Conservation (phyloP, 805 yeast species). For the Metschnikowia drakensbergensis region DNA sequence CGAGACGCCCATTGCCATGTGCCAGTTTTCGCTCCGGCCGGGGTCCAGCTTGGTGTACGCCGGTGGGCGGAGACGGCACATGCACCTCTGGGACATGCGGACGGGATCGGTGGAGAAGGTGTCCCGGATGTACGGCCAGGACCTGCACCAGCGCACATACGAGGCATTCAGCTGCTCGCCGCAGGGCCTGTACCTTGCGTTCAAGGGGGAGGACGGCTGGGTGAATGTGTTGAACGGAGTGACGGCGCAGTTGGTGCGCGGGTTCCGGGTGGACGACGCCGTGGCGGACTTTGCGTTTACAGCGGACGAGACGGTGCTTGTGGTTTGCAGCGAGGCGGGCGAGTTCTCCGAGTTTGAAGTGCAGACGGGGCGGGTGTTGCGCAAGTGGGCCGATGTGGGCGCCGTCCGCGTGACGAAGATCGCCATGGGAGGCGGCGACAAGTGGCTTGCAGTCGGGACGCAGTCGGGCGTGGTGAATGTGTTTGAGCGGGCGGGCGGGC, state of each 20-base stretch:
- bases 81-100: slow-evolving; percentile 85
- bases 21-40: slow-evolving; percentile 51
- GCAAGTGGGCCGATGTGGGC: slow-evolving; percentile 81
- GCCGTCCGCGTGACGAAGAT: slow-evolving; percentile 81
- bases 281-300: slow-evolving; percentile 77
- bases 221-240: slow-evolving; percentile 70
- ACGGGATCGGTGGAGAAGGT: slow-evolving; percentile 77
- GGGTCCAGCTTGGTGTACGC: slow-evolving; percentile 58
- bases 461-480: slow-evolving; percentile 85
- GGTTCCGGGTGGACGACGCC: slow-evolving; percentile 85
- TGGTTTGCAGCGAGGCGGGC: slow-evolving; percentile 71
- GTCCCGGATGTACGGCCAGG: slow-evolving; percentile 89
- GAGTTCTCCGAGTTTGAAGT: slow-evolving; percentile 81
- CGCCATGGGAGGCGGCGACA: slow-evolving; percentile 67
- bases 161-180: slow-evolving; percentile 80
- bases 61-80: slow-evolving; percentile 87
- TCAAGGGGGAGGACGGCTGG: slow-evolving; percentile 89
- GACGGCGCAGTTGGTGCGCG: slow-evolving; percentile 83
- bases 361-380: slow-evolving; percentile 31
- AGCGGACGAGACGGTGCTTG: slow-evolving; percentile 37
- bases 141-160: slow-evolving; percentile 75
- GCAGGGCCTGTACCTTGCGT: slow-evolving; percentile 66
- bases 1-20: slow-evolving; percentile 76
- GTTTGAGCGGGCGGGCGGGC: slow-evolving; percentile 60
- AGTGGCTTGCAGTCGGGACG: slow-evolving; percentile 88